Evolutionary conservation across 2,329 filamentous ascomycete species (phyloP), one percentile per base, ranked within the genome.

Genomic region (Cyanodermella asteris): DNA sequence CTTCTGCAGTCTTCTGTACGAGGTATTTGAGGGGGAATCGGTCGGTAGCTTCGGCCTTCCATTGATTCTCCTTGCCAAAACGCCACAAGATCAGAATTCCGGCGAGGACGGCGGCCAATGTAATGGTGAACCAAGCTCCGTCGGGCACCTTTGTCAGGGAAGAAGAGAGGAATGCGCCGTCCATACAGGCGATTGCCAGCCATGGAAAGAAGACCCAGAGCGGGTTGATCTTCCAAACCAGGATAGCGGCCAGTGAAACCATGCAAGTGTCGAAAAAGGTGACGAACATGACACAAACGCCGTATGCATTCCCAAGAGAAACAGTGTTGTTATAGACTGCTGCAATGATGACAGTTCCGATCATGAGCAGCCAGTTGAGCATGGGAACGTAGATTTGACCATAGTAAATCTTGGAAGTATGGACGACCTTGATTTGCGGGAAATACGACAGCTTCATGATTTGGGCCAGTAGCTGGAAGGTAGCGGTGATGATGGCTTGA

Each of bases 221-320:
- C 2, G 64, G 50, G 3, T 62, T 59, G 14, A 73, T 43, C 12
- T 63, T 57, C 75, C 75, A 82, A 19, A 78, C 69, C 18, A 81
- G 55, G 3, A 81, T 55, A 0, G 74, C 69, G 2, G 73, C 70
- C 1, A 82, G 50, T 0, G 71, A 61, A 2, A 78, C 69, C 59
- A 84, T 68, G 43, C 62, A 72, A 0, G 74, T 81, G 27, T 72
- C 72, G 38, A 82, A 68, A 41, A 81, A 77, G 0, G 74, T 77
- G 21, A 81, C 75, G 24, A 76, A 64, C 36, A 81, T 77, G 40
- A 82, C 75, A 35, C 75, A 82, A 6, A 77, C 69, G 19, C 75
- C 73, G 36, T 81, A 81, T 0, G 74, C 74, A 37, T 78, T 67
- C 13, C 74, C 74, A 0, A 80, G 57, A 18, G 8, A 9, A 33